Conservation (phyloP, 2,329 filamentous ascomycete species). For the Aspergillus jensenii region DNA sequence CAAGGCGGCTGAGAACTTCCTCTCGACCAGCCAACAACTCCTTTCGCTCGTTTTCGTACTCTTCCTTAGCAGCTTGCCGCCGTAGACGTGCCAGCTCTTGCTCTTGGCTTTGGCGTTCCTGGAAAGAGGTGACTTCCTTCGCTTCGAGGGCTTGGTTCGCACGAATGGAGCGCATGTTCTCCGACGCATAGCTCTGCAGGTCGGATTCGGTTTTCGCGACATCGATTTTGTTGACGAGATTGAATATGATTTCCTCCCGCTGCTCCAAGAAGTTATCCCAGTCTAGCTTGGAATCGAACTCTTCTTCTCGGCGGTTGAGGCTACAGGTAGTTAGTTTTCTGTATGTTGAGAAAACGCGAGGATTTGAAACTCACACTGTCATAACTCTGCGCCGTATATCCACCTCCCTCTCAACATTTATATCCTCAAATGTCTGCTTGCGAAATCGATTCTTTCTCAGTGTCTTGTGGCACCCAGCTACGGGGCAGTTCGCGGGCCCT, state of each 20-base stretch:
- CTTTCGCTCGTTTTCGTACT: conserved; percentile 69
- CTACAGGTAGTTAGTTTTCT: conserved; percentile 43
- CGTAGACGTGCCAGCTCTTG: conserved; percentile 65
- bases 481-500: conserved; percentile 88
- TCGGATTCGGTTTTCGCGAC: conserved; percentile 62
- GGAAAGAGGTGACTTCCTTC: conserved; percentile 49
- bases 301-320: conserved; percentile 86
- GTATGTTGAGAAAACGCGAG: not conserved
- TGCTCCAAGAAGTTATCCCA: conserved; percentile 96
- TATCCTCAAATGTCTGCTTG: conserved; percentile 84
- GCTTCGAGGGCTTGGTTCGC: conserved; percentile 50
- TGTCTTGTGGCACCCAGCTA: conserved; percentile 83
- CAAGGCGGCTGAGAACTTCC: conserved; percentile 69
- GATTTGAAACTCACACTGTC: conserved; percentile 44
- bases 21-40: conserved; percentile 64
- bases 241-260: conserved; percentile 86
- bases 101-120: conserved; percentile 56
- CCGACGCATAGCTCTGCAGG: conserved; percentile 69
- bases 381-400: conserved; percentile 83
- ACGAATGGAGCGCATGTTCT: conserved; percentile 62
- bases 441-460: conserved; percentile 83
- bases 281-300: conserved; percentile 79
- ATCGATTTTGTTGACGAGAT: conserved; percentile 73
- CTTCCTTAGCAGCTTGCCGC: conserved; percentile 62
- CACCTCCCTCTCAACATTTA: conserved; percentile 86